Percentiles rank a stretch among this genome's conserved stretches.
phyloP scores from a whole-genome alignment of 2,329 filamentous ascomycete genomes.

The Bipolaris sorokiniana region DNA sequence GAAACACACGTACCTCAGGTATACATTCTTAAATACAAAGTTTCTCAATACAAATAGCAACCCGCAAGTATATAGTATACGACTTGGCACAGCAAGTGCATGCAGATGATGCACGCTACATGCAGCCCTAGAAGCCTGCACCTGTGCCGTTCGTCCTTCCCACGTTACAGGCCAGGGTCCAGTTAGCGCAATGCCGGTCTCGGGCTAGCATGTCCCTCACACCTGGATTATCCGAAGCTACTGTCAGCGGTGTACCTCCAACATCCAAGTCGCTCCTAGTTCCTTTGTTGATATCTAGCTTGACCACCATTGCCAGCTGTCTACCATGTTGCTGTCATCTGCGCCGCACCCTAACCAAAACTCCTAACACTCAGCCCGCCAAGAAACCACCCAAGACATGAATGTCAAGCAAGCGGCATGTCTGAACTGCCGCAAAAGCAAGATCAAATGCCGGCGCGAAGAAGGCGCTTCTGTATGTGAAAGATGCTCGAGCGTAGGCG shows the following conservation, averaged over 20 bases:
- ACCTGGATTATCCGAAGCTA: not conserved
- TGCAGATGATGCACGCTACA: not conserved
- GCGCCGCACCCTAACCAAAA: not conserved
- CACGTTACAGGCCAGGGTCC: constrained; percentile 5
- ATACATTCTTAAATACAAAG: not conserved
- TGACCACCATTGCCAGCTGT: not conserved
- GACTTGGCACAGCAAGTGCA: not conserved
- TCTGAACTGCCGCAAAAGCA: constrained; percentile 69
- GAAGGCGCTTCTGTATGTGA: constrained; percentile 65
- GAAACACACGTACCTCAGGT: not conserved
- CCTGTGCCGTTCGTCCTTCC: not conserved
- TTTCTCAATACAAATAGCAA: not conserved
- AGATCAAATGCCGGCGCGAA: constrained; percentile 64
- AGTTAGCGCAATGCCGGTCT: constrained; percentile 7
- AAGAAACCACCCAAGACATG: constrained; percentile 17
- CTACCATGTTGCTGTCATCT: constrained; percentile 4
- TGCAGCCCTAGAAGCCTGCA: constrained; percentile 4
- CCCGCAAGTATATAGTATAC: not conserved
- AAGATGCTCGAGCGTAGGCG: constrained; percentile 63
- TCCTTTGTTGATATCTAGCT: not conserved
- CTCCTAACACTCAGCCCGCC: not conserved
- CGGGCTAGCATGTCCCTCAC: constrained; percentile 3
- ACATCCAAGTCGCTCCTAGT: not conserved
- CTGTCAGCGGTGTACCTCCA: not conserved
- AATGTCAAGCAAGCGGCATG: constrained; percentile 60